Percentiles rank a stretch among this genome's conserved stretches.
Conservation (phyloP, 192 early-diverging fungal genomes). For the Tieghemiomyces parasiticus region DNA sequence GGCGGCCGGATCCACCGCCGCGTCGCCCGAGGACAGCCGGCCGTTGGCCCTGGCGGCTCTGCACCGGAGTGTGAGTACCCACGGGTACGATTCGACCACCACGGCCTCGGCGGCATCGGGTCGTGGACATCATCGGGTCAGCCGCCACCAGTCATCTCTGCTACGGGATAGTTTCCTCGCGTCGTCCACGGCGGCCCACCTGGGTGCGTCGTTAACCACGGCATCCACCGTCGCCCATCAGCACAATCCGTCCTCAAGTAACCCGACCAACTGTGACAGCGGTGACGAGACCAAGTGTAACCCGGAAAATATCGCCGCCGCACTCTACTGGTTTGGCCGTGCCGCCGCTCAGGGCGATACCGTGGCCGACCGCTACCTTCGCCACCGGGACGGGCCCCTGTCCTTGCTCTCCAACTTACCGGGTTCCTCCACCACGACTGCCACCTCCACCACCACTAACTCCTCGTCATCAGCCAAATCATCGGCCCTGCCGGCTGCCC, state of each 20-base stretch:
- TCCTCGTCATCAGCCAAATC: not conserved
- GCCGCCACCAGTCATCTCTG: no score
- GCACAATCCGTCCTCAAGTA: no score
- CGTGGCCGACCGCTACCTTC: slow-evolving; percentile 6
- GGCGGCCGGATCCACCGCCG: not conserved
- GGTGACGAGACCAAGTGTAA: slow-evolving; percentile 7
- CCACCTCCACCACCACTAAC: not conserved
- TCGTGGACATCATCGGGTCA: no score
- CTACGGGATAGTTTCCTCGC: not conserved
- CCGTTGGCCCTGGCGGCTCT: no score
- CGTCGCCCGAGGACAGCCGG: no score
- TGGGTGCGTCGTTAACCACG: no score
- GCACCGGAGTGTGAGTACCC: slow-evolving; percentile 10
- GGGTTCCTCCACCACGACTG: not conserved
- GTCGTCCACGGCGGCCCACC: not conserved
- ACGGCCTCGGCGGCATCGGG: no score
- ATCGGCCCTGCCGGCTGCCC: no score
- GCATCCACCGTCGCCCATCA: no score
- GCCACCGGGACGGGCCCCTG: slow-evolving; percentile 10
- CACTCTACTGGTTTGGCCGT: slow-evolving; percentile 7
- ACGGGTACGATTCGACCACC: no score
- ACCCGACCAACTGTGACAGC: no score
- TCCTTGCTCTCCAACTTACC: slow-evolving; percentile 10
- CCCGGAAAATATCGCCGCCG: slow-evolving; percentile 3
- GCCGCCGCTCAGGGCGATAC: slow-evolving; percentile 5